phyloP scores from a whole-genome alignment of 768 basidiomycete species.

The Collybiopsis luxurians region DNA sequence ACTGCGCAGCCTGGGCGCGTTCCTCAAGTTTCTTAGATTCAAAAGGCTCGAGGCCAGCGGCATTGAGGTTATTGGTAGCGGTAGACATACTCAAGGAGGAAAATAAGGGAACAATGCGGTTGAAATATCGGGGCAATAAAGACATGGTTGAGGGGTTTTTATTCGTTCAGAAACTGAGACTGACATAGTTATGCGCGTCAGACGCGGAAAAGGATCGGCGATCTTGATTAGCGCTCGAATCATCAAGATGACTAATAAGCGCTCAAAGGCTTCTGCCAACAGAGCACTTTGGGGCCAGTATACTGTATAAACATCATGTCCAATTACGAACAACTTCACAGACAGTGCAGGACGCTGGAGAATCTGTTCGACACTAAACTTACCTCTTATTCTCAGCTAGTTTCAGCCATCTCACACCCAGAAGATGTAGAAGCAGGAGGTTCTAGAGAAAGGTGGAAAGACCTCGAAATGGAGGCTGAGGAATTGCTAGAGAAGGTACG shows the following conservation, averaged over 20 bases:
- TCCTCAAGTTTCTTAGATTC: constrained; percentile 37
- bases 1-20: constrained; percentile 27
- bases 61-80: constrained; percentile 21
- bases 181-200: not conserved
- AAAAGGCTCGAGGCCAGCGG: constrained; percentile 36
- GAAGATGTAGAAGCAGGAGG: constrained; percentile 71
- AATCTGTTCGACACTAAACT: constrained; percentile 90
- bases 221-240: not conserved
- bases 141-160: too few species aligned
- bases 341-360: constrained; percentile 92
- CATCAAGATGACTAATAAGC: not conserved
- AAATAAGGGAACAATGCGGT: not conserved
- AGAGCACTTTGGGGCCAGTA: too few species aligned
- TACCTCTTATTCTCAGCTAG: constrained; percentile 86
- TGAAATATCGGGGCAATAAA: not conserved
- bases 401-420: constrained; percentile 55
- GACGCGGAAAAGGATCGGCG: not conserved
- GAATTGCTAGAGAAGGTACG: constrained; percentile 78
- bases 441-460: constrained; percentile 70
- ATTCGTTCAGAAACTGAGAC: not conserved
- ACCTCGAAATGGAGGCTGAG: constrained; percentile 84
- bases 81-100: not conserved
- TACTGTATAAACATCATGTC: constrained; percentile 46
- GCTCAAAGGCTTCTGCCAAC: too few species aligned
- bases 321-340: constrained; percentile 83